Conservation (phyloP, 2,329 filamentous ascomycete species). For the Ascochyta koolunga region DNA sequence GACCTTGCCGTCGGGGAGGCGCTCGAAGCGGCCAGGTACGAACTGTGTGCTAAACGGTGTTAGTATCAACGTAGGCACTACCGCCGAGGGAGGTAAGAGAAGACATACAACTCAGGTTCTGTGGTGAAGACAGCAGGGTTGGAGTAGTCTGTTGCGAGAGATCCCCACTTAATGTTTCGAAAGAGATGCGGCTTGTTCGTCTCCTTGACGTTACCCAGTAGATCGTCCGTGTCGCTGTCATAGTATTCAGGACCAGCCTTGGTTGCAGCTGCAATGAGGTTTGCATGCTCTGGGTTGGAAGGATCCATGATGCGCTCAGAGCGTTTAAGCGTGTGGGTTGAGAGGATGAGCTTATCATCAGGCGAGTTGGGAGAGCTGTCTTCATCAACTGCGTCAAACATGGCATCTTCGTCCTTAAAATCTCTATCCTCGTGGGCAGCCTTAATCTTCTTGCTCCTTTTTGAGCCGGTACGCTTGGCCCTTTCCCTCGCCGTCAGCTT, state of each 20-base stretch:
- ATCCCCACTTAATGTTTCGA: constrained; percentile 36
- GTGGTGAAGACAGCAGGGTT: constrained; percentile 22
- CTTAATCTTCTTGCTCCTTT: not conserved
- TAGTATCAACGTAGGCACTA: not conserved
- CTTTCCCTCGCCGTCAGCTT: not conserved
- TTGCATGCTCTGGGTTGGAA: constrained; percentile 22
- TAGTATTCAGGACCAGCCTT: constrained; percentile 35
- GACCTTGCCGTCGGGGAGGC: constrained; percentile 25
- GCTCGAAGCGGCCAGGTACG: constrained; percentile 38
- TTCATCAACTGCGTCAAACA: constrained; percentile 1
- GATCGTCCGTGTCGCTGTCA: constrained; percentile 30
- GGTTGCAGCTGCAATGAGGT: constrained; percentile 24
- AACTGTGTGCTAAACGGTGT: constrained; percentile 24
- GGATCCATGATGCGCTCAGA: constrained; percentile 30
- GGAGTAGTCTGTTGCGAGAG: constrained; percentile 19
- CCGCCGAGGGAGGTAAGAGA: not conserved
- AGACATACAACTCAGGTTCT: constrained; percentile 21
- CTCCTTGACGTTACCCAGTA: constrained; percentile 22
- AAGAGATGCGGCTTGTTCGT: constrained; percentile 30
- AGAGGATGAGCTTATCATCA: constrained; percentile 8
- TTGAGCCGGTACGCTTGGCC: not conserved
- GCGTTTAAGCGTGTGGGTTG: constrained; percentile 26
- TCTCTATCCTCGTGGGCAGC: not conserved
- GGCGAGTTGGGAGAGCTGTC: not conserved
- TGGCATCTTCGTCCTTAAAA: not conserved